A percentile compares a stretch with the other conserved stretches of the same genome.
phyloP scores from a whole-genome alignment of 192 early-diverging fungal species.

The Backusella australiensis region DNA sequence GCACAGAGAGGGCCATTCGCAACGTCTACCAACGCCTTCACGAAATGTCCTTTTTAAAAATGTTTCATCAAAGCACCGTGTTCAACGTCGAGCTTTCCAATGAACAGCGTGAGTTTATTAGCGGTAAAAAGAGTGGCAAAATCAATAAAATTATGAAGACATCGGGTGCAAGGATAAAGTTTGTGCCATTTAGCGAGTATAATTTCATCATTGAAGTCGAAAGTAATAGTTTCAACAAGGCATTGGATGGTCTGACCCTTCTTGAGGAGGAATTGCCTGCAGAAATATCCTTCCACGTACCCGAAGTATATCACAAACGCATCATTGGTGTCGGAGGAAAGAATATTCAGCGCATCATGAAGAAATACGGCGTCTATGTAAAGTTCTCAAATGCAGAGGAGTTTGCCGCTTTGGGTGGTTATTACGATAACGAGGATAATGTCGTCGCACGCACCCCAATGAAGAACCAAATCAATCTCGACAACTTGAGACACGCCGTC shows the following conservation, averaged over 20 bases:
- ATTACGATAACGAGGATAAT: slow-evolving; percentile 80
- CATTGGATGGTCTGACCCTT: slow-evolving; percentile 66
- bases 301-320: slow-evolving; percentile 79
- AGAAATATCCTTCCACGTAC: slow-evolving; percentile 81
- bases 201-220: slow-evolving; percentile 81
- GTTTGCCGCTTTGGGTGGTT: slow-evolving; percentile 72
- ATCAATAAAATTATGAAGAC: slow-evolving; percentile 83
- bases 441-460: slow-evolving; percentile 81
- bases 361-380: slow-evolving; percentile 83
- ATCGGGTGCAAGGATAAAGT: slow-evolving; percentile 65
- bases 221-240: slow-evolving; percentile 45
- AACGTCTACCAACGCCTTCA: slow-evolving; percentile 56
- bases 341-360: slow-evolving; percentile 90
- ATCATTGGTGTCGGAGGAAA: slow-evolving; percentile 88
- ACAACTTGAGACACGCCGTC: slow-evolving; percentile 62
- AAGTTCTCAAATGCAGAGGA: slow-evolving; percentile 88
- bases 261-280: slow-evolving; percentile 80
- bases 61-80: slow-evolving; percentile 53
- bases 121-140: slow-evolving; percentile 86
- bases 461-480: slow-evolving; percentile 72
- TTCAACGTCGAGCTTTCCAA: slow-evolving; percentile 76
- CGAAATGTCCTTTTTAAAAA: slow-evolving; percentile 49
- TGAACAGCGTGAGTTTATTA: slow-evolving; percentile 84
- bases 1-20: slow-evolving; percentile 59
- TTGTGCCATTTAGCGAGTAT: slow-evolving; percentile 67